Conservation (phyloP, 2,329 filamentous ascomycete species). For the Aspergillus sp. region DNA sequence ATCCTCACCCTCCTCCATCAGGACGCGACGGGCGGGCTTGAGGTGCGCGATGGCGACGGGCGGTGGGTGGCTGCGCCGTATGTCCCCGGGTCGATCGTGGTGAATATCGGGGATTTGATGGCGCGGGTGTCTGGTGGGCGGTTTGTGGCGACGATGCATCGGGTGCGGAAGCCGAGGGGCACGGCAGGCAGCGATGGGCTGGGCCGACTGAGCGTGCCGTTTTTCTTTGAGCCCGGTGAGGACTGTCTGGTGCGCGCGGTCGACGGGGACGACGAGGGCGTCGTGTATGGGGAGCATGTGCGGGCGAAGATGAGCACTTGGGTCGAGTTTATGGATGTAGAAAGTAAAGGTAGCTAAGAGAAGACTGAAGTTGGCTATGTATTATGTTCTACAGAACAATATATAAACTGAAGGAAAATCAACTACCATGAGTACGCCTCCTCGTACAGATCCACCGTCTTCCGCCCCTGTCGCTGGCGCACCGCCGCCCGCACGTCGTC, state of each 20-base stretch:
- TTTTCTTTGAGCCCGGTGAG: constrained; percentile 50
- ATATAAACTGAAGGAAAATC: neutral
- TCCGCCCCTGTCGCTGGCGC: constrained; percentile 25
- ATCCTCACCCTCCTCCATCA: constrained; percentile 51
- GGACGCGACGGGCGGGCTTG: constrained; percentile 47
- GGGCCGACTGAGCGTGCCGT: constrained; percentile 45
- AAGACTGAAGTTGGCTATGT: too few species aligned
- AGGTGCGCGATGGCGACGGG: constrained; percentile 45
- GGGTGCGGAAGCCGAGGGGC: constrained; percentile 34
- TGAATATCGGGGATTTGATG: constrained; percentile 49
- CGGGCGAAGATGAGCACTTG: constrained; percentile 45
- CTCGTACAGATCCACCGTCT: constrained; percentile 35
- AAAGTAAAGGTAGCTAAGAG: too few species aligned
- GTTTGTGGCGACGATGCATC: constrained; percentile 48
- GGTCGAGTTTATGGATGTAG: constrained; percentile 36
- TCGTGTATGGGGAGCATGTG: constrained; percentile 45
- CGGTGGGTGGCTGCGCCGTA: constrained; percentile 45
- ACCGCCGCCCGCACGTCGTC: constrained; percentile 37
- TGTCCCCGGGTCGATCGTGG: constrained; percentile 42
- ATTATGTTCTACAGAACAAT: too few species aligned
- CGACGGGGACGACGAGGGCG: constrained; percentile 27
- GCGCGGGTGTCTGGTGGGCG: constrained; percentile 40
- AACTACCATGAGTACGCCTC: constrained; percentile 33
- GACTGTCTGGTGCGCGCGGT: constrained; percentile 40
- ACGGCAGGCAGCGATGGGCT: constrained; percentile 8